phyloP scores from a whole-genome alignment of 768 basidiomycete species.

The Termitomyces sp. region DNA sequence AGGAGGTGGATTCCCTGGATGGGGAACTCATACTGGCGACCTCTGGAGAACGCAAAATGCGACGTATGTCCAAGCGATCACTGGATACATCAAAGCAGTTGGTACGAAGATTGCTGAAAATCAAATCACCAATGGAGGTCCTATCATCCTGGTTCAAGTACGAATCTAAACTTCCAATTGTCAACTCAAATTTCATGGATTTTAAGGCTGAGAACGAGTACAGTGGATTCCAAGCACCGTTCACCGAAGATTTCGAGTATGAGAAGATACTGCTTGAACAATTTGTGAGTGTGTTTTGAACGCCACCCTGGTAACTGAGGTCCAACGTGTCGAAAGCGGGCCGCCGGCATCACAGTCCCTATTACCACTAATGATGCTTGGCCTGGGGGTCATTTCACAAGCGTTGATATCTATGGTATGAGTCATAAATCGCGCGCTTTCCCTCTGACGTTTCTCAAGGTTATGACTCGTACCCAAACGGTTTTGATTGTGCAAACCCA shows the following conservation, averaged over 20 bases:
- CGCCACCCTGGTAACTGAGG: neutral
- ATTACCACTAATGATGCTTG: conserved; percentile 42
- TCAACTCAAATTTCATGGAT: neutral
- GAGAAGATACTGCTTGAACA: conserved; percentile 26
- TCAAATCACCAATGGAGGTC: conserved; percentile 56
- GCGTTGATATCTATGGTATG: conserved; percentile 43
- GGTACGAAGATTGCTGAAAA: conserved; percentile 40
- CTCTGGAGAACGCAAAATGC: conserved; percentile 37
- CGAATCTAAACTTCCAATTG: neutral
- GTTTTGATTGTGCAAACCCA: conserved; percentile 48
- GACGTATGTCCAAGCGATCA: conserved; percentile 41
- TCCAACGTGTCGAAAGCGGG: conserved; percentile 23
- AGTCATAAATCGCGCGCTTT: neutral
- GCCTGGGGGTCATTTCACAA: conserved; percentile 39
- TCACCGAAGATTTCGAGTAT: conserved; percentile 34
- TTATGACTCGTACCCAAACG: conserved; percentile 45
- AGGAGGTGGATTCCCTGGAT: conserved; percentile 52
- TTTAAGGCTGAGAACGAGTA: conserved; percentile 51
- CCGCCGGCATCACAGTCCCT: conserved; percentile 39
- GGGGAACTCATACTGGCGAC: conserved; percentile 45
- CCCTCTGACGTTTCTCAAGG: conserved; percentile 15
- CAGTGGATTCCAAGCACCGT: conserved; percentile 31
- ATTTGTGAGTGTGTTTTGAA: conserved; percentile 19
- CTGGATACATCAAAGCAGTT: conserved; percentile 42
- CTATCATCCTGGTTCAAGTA: conserved; percentile 40